phyloP scores from a whole-genome alignment of 257 asterid genomes.

The Agastache rugosa region DNA sequence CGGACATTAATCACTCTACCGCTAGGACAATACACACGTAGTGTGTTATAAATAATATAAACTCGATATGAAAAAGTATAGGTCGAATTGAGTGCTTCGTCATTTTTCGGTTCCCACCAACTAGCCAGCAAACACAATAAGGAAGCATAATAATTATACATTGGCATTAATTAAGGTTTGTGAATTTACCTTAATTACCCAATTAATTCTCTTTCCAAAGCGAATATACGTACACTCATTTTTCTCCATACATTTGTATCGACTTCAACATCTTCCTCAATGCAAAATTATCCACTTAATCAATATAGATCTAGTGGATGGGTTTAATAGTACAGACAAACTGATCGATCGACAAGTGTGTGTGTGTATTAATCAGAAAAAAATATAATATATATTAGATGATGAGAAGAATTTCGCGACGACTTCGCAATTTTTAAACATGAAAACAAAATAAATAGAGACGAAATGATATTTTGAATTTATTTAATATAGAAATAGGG shows the following conservation, averaged over 20 bases:
- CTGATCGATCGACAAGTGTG: background rate
- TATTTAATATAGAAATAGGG: background rate
- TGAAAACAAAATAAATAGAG: background rate
- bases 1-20: too few relatives aligned
- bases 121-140: background rate
- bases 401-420: background rate
- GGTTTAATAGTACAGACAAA: background rate
- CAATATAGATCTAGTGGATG: background rate
- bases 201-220: background rate
- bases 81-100: background rate
- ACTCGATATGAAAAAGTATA: background rate
- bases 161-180: background rate
- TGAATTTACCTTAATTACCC: background rate
- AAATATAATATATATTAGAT: too few relatives aligned
- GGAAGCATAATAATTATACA: constrained; percentile 4
- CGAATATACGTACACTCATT: background rate
- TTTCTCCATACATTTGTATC: background rate
- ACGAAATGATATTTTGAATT: background rate
- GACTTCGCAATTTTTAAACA: background rate
- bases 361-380: too few relatives aligned
- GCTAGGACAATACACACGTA: too few relatives aligned
- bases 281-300: too few relatives aligned
- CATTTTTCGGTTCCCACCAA: background rate
- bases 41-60: too few relatives aligned
- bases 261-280: too few relatives aligned